phyloP scores from a whole-genome alignment of 768 basidiomycete genomes.

The Infundibulicybe gibba region DNA sequence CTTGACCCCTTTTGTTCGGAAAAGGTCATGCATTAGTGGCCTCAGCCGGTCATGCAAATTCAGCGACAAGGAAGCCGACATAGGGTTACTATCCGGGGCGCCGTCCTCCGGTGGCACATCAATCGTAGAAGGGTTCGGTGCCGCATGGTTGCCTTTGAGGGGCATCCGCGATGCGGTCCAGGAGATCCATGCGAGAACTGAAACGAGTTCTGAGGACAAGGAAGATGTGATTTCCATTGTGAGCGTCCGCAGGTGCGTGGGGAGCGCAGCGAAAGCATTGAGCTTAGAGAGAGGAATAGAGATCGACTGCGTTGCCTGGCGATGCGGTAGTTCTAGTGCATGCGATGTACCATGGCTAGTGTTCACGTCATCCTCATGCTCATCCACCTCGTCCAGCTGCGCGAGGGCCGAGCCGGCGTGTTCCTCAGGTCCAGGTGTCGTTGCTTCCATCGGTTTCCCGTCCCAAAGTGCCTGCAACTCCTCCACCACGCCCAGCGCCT shows the following conservation, averaged over 20 bases:
- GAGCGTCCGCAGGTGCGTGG: conserved; percentile 65
- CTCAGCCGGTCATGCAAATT: conserved; percentile 59
- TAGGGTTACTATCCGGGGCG: not conserved
- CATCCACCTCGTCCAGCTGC: conserved; percentile 33
- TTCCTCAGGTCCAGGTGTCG: conserved; percentile 12
- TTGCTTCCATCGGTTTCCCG: conserved; percentile 4
- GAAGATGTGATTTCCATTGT: conserved; percentile 75
- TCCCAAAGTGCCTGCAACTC: conserved; percentile 62
- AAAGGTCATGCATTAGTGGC: conserved; percentile 75
- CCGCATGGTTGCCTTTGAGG: conserved; percentile 4
- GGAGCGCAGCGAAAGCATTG: conserved; percentile 71
- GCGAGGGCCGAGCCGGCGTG: conserved; percentile 24
- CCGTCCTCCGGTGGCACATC: not conserved
- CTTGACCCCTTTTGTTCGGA: conserved; percentile 66
- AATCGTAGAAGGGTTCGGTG: not conserved
- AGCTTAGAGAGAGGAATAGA: conserved; percentile 64
- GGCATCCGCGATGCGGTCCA: conserved; percentile 36
- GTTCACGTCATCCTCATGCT: conserved; percentile 9
- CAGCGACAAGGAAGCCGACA: conserved; percentile 20
- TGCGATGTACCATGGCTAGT: not conserved
- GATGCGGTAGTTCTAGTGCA: conserved; percentile 10
- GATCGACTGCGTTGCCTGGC: conserved; percentile 12
- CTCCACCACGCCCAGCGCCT: conserved; percentile 75
- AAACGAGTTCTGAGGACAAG: conserved; percentile 75
- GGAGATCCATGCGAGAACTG: conserved; percentile 65